A percentile compares a stretch with the other conserved stretches of the same genome.
phyloP scores from a whole-genome alignment of 345 rosid species.

The Iberis pinnata region DNA sequence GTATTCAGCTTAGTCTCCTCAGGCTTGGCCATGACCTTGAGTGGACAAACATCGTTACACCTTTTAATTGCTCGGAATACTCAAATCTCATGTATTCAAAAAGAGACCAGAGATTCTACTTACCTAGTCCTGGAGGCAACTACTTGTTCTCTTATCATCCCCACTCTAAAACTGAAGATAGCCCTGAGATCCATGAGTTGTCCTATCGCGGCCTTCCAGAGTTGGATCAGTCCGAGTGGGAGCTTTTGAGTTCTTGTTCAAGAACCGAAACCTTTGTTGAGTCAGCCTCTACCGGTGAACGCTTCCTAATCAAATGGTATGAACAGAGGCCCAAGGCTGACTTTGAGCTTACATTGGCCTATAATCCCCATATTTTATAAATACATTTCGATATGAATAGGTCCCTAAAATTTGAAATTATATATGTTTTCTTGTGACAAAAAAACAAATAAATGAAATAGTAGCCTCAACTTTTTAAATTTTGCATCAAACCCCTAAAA shows the following conservation, averaged over 20 bases:
- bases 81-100: conserved; percentile 17
- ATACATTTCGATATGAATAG: too few relatives aligned
- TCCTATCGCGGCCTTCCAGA: neutral
- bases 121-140: conserved; percentile 15
- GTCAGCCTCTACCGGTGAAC: conserved; percentile 4
- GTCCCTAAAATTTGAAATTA: too few relatives aligned
- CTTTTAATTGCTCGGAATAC: neutral
- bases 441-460: too few relatives aligned
- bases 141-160: conserved; percentile 5
- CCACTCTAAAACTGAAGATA: neutral
- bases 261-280: conserved; percentile 2
- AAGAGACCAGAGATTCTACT: conserved; percentile 5
- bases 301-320: conserved; percentile 4
- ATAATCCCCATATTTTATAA: too few relatives aligned
- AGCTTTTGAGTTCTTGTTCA: conserved; percentile 6
- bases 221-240: conserved; percentile 11
- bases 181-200: conserved; percentile 3
- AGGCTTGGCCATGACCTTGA: neutral
- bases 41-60: conserved; percentile 10
- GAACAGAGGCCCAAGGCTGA: too few relatives aligned
- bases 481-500: too few relatives aligned
- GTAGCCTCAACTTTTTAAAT: too few relatives aligned
- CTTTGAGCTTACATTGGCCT: too few relatives aligned
- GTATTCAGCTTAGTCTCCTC: neutral
- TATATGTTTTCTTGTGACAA: too few relatives aligned